These are phyloP conservation scores for Pistacia vera DNA, from an alignment of 345 rosid species.

Conservation along the genomic window DNA sequence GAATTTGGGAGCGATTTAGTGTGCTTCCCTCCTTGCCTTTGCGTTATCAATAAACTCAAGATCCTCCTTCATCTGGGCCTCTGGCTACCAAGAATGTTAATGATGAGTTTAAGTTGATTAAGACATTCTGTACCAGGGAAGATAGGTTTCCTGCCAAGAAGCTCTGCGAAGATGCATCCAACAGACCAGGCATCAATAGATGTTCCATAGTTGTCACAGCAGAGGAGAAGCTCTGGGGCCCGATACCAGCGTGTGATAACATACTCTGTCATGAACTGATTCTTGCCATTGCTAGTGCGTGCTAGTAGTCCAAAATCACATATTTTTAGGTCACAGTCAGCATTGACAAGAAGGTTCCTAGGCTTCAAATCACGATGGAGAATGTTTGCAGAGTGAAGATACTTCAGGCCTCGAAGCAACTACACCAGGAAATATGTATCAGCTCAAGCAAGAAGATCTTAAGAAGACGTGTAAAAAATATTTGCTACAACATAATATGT, in stretches of 20 bases:
- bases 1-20: constrained; percentile 65
- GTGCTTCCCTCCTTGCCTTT: constrained; percentile 57
- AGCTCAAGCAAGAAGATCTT: neutral
- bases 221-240: constrained; percentile 87
- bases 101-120: constrained; percentile 79
- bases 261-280: constrained; percentile 87
- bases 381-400: constrained; percentile 85
- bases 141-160: constrained; percentile 78
- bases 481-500: neutral
- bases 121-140: constrained; percentile 84
- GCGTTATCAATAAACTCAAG: constrained; percentile 69
- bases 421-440: constrained; percentile 25
- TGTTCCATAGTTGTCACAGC: constrained; percentile 84
- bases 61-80: constrained; percentile 53
- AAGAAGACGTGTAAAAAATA: neutral
- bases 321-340: constrained; percentile 81
- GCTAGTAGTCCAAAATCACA: constrained; percentile 81
- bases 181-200: constrained; percentile 92
- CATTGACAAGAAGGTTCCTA: constrained; percentile 82
- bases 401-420: constrained; percentile 88
- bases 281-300: constrained; percentile 71
- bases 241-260: constrained; percentile 93
- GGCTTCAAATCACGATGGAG: constrained; percentile 94
- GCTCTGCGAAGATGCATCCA: constrained; percentile 90
- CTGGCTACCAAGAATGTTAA: constrained; percentile 75